Base-by-base conservation (phyloP, 139 green algal genomes). In the Volvox reticuliferus region DNA sequence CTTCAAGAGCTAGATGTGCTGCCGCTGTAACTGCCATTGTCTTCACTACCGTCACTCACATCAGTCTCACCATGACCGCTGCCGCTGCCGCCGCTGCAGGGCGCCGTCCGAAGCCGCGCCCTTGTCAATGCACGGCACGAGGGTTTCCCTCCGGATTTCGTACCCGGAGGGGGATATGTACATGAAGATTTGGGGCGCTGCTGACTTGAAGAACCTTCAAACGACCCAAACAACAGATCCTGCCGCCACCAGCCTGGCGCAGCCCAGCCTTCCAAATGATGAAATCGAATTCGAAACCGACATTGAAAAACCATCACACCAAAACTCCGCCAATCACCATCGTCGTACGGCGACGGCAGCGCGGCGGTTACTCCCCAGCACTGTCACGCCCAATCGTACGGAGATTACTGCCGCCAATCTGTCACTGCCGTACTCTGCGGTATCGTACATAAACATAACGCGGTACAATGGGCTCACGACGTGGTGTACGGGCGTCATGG, bases 101-200 rank as follows among this genome's bases (percentile, higher is more conserved):
- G 36, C 44, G 44, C 5, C 44, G 44, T 5, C 73, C 16, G 73
- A 79, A 32, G 24, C 73, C 26, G 73, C 73, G 6, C 73, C 73
- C 19, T 21, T 32, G 26, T 79, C 73, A n/a, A 36, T 79, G 24
- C 28, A 79, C 73, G 73, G 73, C 73, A 12, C 73, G 28, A n/a
- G 73, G 28, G 73, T 79, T 19, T 79, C 73, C 73, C 73, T 79
- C 73, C 73, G 73, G 14, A 36, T 79, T 18, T 21, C 6, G 28
- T 79, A 79, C 73, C 73, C 73, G 28, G 73, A 79, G 73, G 73
- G 73, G 6, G 73, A 79, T 32, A 79, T 79, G 73, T 79, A 79
- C 73, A 79, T 79, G 73, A 79, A 79, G 73, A 79, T 79, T 32
- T 79, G 73, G 73, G 37, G 9, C 2, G 28, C 26, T 1, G 13